Evolutionary conservation across 805 yeast species (phyloP), one percentile per base, ranked within the genome.

Genomic region (Metschnikowia anglica): DNA sequence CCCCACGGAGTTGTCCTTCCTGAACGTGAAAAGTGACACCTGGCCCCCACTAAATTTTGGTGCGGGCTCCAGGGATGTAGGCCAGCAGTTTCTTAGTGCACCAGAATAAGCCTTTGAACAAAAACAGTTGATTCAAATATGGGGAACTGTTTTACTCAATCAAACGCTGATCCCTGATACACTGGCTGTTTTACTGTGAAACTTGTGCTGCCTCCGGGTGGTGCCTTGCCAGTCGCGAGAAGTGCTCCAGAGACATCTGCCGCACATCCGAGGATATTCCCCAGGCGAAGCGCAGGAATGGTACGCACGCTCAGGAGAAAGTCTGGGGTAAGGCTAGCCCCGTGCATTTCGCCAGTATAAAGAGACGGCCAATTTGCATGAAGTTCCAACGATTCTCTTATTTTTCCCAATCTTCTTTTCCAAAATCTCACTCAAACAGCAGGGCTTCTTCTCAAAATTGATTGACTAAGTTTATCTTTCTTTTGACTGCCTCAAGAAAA

Each of bases 261-360:
- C 45, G 45, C 45, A 43, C 37, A 34, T 31, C 33, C 32, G 40
- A 27, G 47, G 39, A 26, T 24, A 34, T 31, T 41, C 47, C 49
- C 46, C 49, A 44, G 51, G 48, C 25, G 21, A 26, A 21, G 41
- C 24, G 42, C 44, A 41, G 41, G 43, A 31, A 19, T 18, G 37
- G 21, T 33, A 27, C 34, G 43, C 31, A 10, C 18, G 29, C 36
- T 18, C 35, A 36, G 44, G 45, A 26, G n/a, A 34, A 39, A 43
- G 37, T 47, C 44, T 47, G 50, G 50, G 50, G 50, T 47, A 47
- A 24, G 10, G 17, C n/a, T n/a, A 7, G n/a, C 15, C 15, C 30
- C 28, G 41, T 19, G 40, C 5, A 21, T 30, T 20, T 30, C 28
- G 17, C 24, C 33, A 28, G 44, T 45, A 45, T 45, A 45, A 45